These are phyloP conservation scores for Pestalotiopsis sp. DNA, from an alignment of 2,329 filamentous ascomycete genomes.

Conservation along the genomic window DNA sequence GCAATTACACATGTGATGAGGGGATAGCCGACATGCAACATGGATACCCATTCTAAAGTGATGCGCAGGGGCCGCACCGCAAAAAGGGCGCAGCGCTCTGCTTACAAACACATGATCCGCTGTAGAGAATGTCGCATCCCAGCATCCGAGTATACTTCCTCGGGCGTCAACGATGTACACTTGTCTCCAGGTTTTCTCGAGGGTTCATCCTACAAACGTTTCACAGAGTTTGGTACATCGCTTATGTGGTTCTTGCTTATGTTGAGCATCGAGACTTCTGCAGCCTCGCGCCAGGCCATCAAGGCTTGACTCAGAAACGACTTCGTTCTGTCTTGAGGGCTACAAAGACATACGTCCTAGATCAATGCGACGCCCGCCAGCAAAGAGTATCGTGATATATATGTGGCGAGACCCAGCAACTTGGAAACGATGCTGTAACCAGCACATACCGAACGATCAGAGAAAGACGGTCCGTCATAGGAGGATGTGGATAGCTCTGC, in stretches of 20 bases:
- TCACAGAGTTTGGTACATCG: background rate
- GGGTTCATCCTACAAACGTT: background rate
- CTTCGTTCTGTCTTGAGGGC: background rate
- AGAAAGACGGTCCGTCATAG: no score
- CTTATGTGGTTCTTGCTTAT: background rate
- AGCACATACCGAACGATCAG: no score
- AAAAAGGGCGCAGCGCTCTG: background rate
- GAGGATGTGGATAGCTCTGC: no score
- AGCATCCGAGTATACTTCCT: background rate
- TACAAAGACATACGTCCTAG: background rate
- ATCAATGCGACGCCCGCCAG: background rate
- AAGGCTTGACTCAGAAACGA: background rate
- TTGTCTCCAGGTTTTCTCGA: background rate
- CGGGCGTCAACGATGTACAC: background rate
- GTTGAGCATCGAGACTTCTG: background rate
- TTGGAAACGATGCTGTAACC: no score
- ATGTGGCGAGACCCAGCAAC: no score
- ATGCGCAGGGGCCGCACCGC: background rate
- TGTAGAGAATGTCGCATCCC: background rate
- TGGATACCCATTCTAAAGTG: background rate
- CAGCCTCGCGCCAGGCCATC: background rate
- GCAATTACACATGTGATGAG: background rate
- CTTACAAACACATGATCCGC: background rate
- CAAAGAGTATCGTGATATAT: background rate
- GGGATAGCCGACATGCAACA: background rate